These are phyloP conservation scores for Phytophthora megakarya DNA, from an alignment of 352 stramenopile genomes.

Conservation along the genomic window DNA sequence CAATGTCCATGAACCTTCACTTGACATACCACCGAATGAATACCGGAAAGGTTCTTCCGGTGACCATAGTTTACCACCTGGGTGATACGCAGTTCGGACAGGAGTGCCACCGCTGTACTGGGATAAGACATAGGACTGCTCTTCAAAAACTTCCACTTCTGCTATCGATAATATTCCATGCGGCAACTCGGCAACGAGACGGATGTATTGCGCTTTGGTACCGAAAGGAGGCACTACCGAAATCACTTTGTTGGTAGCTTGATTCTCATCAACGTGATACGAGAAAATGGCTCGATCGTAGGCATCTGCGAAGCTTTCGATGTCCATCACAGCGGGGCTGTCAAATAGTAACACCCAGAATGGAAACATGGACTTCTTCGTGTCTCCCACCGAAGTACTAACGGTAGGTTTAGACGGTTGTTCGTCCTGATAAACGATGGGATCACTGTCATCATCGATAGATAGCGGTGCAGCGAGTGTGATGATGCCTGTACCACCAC, in stretches of 20 bases:
- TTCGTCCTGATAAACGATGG: conserved; percentile 38
- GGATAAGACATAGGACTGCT: conserved; percentile 59
- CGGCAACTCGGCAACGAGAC: conserved; percentile 53
- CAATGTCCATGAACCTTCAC: conserved; percentile 67
- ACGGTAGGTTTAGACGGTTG: conserved; percentile 28
- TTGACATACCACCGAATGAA: conserved; percentile 51
- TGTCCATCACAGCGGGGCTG: conserved; percentile 49
- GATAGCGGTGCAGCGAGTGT: conserved; percentile 36
- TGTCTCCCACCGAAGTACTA: conserved; percentile 9
- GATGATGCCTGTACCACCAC: conserved; percentile 39
- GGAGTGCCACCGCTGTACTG: conserved; percentile 63
- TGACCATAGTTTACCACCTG: conserved; percentile 55
- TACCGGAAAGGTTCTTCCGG: conserved; percentile 66
- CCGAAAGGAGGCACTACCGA: conserved; percentile 51
- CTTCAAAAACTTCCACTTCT: conserved; percentile 76
- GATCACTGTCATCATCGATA: conserved; percentile 55
- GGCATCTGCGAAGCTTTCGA: conserved; percentile 65
- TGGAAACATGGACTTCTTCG: conserved; percentile 63
- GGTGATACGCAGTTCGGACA: conserved; percentile 51
- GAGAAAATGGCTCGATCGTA: conserved; percentile 54
- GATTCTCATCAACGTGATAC: conserved; percentile 36
- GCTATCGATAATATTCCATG: conserved; percentile 60
- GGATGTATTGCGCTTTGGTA: conserved; percentile 62
- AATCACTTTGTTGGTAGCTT: conserved; percentile 39
- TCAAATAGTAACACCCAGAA: conserved; percentile 85